Conservation (phyloP, 106 monocot species). For the Allium fistulosum region DNA sequence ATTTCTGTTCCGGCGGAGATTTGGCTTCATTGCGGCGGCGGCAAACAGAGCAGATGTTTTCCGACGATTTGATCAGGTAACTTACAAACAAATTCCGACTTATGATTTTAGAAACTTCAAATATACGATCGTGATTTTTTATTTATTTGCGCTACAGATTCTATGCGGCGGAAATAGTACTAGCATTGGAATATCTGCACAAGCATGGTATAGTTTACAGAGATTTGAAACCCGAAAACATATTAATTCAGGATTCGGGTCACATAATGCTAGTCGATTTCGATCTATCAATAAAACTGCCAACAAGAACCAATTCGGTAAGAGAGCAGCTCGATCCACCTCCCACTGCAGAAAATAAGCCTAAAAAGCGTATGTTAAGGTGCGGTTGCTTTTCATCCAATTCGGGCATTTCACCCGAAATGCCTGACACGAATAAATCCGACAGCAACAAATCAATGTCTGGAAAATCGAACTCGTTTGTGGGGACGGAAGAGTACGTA, state of each 20-base stretch:
- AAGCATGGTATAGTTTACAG: conserved; percentile 66
- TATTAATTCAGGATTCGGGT: conserved; percentile 75
- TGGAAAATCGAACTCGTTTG: conserved; percentile 86
- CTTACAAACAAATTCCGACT: background rate
- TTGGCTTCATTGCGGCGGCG: conserved; percentile 42
- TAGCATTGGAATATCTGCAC: conserved; percentile 79
- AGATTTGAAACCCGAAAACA: conserved; percentile 93
- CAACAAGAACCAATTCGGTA: background rate
- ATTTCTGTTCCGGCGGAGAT: conserved; percentile 65
- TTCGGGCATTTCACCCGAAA: conserved; percentile 27
- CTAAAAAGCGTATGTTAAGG: background rate
- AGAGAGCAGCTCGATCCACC: background rate
- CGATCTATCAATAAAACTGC: conserved; percentile 75
- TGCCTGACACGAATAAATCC: background rate
- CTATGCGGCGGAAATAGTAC: conserved; percentile 92
- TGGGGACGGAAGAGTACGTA: conserved; percentile 97
- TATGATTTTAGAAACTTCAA: background rate
- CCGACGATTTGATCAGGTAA: conserved; percentile 66
- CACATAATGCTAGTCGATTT: conserved; percentile 97
- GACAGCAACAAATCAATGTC: conserved; percentile 1
- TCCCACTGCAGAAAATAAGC: background rate
- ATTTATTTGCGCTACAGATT: conserved; percentile 27
- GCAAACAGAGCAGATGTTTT: conserved; percentile 78
- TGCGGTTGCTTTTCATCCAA: conserved; percentile 18
- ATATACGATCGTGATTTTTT: background rate